A percentile compares a stretch with the other conserved stretches of the same genome.
Conservation (phyloP, 768 basidiomycete genomes). For the Solioccasus polychromus region DNA sequence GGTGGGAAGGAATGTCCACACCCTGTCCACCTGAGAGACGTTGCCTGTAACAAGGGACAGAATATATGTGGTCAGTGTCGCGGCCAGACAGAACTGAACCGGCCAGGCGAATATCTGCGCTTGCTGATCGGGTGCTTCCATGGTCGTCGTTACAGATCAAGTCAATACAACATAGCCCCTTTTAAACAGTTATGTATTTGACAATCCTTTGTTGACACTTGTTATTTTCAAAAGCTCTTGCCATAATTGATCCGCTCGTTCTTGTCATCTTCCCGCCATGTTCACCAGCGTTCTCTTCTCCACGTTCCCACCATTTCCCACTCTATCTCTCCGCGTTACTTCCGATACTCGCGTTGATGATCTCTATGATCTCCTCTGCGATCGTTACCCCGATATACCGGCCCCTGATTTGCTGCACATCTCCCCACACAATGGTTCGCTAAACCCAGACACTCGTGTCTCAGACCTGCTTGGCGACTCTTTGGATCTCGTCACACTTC, state of each 20-base stretch:
- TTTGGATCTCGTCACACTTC: conserved; percentile 54
- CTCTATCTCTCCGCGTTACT: conserved; percentile 47
- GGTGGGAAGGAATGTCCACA: conserved; percentile 77
- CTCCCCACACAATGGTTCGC: conserved; percentile 36
- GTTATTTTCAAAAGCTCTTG: conserved; percentile 17
- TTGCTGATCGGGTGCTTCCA: conserved; percentile 17
- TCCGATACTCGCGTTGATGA: conserved; percentile 38
- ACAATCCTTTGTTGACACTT: conserved; percentile 10
- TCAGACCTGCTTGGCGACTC: conserved; percentile 34
- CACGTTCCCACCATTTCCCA: conserved; percentile 59
- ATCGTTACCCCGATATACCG: conserved; percentile 49
- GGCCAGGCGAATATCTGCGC: conserved; percentile 55
- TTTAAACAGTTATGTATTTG: background rate
- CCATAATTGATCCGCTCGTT: conserved; percentile 5
- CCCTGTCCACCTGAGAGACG: conserved; percentile 83
- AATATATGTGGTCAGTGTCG: conserved; percentile 50
- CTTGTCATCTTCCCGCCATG: conserved; percentile 33
- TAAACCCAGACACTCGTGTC: conserved; percentile 31
- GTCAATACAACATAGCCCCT: background rate
- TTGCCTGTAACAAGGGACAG: conserved; percentile 70
- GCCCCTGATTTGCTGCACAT: conserved; percentile 39
- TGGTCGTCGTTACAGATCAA: background rate
- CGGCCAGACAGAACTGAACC: conserved; percentile 52
- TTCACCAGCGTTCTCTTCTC: conserved; percentile 54
- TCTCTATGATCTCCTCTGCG: conserved; percentile 42